Evolutionary conservation across 176 grass and related monocot genomes (phyloP), one percentile per base, ranked within the genome.

Genomic region (Hsuehochloa calcarea): DNA sequence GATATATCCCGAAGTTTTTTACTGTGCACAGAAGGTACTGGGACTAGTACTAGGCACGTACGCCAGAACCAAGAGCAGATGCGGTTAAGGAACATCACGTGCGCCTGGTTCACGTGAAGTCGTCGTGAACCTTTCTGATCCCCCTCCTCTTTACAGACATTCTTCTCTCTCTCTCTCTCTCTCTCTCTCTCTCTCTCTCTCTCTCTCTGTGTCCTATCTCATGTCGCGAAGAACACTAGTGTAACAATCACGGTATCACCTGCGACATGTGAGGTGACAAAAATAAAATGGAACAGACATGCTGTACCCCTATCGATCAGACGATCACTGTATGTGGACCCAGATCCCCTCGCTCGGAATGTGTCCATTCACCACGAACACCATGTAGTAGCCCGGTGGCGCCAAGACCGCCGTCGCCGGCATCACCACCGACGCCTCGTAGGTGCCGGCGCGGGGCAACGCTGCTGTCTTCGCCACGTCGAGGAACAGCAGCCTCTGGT

Each of bases 381-480:
- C 25, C 94, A 92, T 93, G 76, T 97, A 97, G 78, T 97, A 93
- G 22, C 94, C 94, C 8, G 94, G 89, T 31, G 94, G 94, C 59
- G 89, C 91, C 39, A 93, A 79, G 6, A 78, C 69, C 16, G 81
- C 73, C 5, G 70, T 79, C 75, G 84, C 78, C 34, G 94, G 94
- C 68, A 92, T 84, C 68, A 59, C 82, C 47, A 61, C 79, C 47
- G 82, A 37, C 62, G 71, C 65, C 17, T 75, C 27, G 68, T 84
- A 88, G 2, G 38, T 22, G 22, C 87, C 68, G 3, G 26, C 27
- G 0, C 49, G 10, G 1, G 65, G 37, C 44, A 65, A 1, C 12
- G 70, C 65, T 22, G 38, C 38, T 3, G 80, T 56, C 80, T 20
- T 78, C 72, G 27, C 38, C 10, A 78, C 84, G 13, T 86, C 54